Percentiles rank a stretch among this genome's conserved stretches.
These are phyloP conservation scores for Dryas integrifolia DNA, from an alignment of 331 rosid species.

Conservation along the genomic window DNA sequence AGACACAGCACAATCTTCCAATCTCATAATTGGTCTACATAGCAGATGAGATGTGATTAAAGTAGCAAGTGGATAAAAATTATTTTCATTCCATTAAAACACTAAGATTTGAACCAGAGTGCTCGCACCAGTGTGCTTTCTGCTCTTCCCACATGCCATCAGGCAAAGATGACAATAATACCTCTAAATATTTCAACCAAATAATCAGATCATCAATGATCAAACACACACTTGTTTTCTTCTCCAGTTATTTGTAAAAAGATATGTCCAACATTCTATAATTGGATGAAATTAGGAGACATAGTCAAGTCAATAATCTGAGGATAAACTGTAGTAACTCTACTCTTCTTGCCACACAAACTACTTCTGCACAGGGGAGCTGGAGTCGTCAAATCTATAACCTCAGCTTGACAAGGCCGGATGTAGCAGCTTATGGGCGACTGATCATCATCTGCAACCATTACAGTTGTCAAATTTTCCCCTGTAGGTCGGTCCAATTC, in stretches of 20 bases:
- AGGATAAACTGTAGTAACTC: conserved; percentile 34
- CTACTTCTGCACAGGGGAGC: conserved; percentile 56
- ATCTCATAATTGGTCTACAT: neutral
- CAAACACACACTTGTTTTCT: neutral
- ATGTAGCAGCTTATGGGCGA: conserved; percentile 15
- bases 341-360: conserved; percentile 49
- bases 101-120: neutral
- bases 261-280: conserved; percentile 34
- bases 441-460: conserved; percentile 18
- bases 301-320: conserved; percentile 62
- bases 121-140: neutral
- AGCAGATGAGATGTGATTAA: neutral
- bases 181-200: neutral
- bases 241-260: neutral
- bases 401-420: conserved; percentile 46
- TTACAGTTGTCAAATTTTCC: conserved; percentile 15
- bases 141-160: conserved; percentile 12
- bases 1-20: neutral
- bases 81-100: neutral
- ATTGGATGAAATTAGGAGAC: conserved; percentile 64
- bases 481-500: conserved; percentile 30
- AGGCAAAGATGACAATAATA: conserved; percentile 5
- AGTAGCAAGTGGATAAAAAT: neutral
- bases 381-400: conserved; percentile 77
- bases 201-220: neutral